Evolutionary conservation across 2,329 filamentous ascomycete species (phyloP).

Genomic region (Hypomyces rosellus): DNA sequence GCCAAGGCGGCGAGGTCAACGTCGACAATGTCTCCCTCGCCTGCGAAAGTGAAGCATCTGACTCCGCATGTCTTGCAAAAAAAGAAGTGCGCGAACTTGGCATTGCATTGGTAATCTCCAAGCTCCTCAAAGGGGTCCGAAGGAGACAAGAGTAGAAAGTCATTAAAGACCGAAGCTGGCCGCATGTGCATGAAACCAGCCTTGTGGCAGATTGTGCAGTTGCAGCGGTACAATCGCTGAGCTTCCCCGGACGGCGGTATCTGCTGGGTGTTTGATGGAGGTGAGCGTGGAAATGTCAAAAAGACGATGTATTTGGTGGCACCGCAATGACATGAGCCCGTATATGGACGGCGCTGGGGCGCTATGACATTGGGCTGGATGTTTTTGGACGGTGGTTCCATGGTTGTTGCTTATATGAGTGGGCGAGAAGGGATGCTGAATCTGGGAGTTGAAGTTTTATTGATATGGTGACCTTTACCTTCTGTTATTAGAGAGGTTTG

Average conservation of each 20-base stretch:
- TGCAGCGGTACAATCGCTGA: conserved; percentile 34
- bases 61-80: conserved; percentile 43
- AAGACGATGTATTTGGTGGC: conserved; percentile 35
- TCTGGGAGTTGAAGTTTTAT: no score
- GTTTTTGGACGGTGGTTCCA: no score
- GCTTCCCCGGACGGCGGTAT: conserved; percentile 11
- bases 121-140: conserved; percentile 30
- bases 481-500: no score
- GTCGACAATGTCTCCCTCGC: conserved; percentile 25
- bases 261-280: conserved; percentile 14
- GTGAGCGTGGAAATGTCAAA: conserved; percentile 32
- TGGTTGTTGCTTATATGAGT: no score
- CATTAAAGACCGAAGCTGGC: conserved; percentile 25
- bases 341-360: conserved; percentile 14
- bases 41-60: conserved; percentile 35
- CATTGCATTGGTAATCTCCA: conserved; percentile 33
- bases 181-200: conserved; percentile 40
- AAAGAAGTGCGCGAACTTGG: conserved; percentile 31
- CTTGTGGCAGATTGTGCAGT: conserved; percentile 45
- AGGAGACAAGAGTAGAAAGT: conserved; percentile 42
- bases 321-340: conserved; percentile 43
- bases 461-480: no score
- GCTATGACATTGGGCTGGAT: neutral
- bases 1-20: conserved; percentile 17
- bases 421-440: no score